Evolutionary conservation across 2,329 filamentous ascomycete genomes (phyloP).

Genomic region (Periconia macrospinosa): DNA sequence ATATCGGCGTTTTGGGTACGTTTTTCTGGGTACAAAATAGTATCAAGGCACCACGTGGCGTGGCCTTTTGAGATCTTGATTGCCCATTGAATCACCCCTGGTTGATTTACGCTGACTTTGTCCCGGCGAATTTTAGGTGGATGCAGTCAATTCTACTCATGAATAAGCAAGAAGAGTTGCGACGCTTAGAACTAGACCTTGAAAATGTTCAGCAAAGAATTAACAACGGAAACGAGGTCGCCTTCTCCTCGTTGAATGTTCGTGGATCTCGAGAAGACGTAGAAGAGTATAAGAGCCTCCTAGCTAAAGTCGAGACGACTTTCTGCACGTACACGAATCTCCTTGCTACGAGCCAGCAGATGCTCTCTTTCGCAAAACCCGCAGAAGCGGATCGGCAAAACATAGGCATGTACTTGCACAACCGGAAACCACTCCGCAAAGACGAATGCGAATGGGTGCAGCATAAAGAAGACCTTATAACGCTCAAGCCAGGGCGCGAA

Average conservation of each 20-base stretch:
- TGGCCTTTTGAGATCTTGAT: too few relatives aligned
- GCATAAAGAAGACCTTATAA: conserved; percentile 45
- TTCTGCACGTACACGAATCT: conserved; percentile 6
- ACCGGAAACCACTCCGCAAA: conserved; percentile 6
- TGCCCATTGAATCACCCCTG: too few relatives aligned
- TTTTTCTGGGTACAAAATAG: conserved; percentile 3
- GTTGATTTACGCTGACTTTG: too few relatives aligned
- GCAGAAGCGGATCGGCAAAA: conserved; percentile 22
- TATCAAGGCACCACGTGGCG: too few relatives aligned
- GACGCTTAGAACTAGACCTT: conserved; percentile 30
- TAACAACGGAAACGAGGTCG: too few relatives aligned
- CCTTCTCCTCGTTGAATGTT: too few relatives aligned
- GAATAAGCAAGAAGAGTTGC: conserved; percentile 14
- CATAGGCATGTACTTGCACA: conserved; percentile 5
- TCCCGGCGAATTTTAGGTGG: too few relatives aligned
- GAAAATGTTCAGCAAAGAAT: too few relatives aligned
- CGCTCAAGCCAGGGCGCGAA: conserved; percentile 40
- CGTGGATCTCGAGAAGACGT: not conserved
- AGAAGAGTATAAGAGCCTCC: not conserved
- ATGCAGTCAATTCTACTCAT: conserved; percentile 41
- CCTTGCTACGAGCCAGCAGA: conserved; percentile 10
- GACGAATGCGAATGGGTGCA: conserved; percentile 39
- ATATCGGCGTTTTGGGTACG: conserved; percentile 48
- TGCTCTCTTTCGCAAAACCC: conserved; percentile 28
- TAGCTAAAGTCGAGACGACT: not conserved